Conservation (phyloP, 257 asterid genomes). For the Solanum okadae region DNA sequence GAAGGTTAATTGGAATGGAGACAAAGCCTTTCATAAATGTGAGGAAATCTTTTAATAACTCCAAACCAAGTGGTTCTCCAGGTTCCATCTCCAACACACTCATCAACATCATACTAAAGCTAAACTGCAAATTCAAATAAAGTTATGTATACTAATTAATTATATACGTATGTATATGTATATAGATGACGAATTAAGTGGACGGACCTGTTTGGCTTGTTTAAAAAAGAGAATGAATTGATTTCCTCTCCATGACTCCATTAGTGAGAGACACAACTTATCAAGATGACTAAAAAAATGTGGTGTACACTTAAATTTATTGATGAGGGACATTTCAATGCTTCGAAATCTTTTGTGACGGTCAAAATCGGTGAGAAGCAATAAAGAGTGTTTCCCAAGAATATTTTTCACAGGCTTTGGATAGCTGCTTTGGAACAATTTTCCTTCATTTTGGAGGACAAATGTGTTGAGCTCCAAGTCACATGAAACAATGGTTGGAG, state of each 20-base stretch:
- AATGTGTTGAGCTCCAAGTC: constrained; percentile 46
- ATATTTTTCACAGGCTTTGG: constrained; percentile 39
- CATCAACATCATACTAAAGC: constrained; percentile 51
- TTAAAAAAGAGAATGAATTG: constrained; percentile 25
- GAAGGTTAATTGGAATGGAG: constrained; percentile 59
- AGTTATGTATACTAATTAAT: neutral
- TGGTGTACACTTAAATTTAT: constrained; percentile 30
- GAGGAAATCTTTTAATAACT: constrained; percentile 37
- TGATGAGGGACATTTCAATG: constrained; percentile 32
- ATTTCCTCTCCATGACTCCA: constrained; percentile 27
- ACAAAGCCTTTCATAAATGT: constrained; percentile 75
- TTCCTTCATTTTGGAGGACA: constrained; percentile 63
- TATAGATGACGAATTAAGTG: neutral
- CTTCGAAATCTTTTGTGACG: constrained; percentile 49
- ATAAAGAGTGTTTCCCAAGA: constrained; percentile 44
- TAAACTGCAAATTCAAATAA: constrained; percentile 36
- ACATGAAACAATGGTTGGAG: constrained; percentile 67
- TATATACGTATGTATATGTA: no score
- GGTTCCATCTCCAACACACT: constrained; percentile 43
- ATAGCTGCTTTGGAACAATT: constrained; percentile 26
- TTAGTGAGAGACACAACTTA: constrained; percentile 9
- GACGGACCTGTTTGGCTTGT: constrained; percentile 50
- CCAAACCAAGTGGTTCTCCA: constrained; percentile 39
- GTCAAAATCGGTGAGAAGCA: constrained; percentile 37
- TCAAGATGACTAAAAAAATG: constrained; percentile 28